A percentile compares a stretch with the other conserved stretches of the same genome.
These are phyloP conservation scores for Auricularia sp. DNA, from an alignment of 768 basidiomycete genomes.

Conservation along the genomic window DNA sequence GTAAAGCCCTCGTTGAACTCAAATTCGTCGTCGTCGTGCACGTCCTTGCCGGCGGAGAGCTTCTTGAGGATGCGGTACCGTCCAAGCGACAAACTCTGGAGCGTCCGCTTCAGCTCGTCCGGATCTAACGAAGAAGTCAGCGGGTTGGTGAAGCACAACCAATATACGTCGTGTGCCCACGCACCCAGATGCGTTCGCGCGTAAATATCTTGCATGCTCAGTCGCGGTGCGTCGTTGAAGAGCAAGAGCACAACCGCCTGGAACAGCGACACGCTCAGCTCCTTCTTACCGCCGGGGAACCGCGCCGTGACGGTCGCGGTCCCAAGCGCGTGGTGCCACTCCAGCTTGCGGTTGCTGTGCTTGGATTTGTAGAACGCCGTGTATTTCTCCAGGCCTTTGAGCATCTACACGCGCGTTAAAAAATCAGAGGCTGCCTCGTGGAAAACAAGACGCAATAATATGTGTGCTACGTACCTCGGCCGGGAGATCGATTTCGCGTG, in stretches of 20 bases:
- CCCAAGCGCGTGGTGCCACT: slow-evolving; percentile 83
- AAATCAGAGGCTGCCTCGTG: background rate
- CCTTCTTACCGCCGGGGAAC: slow-evolving; percentile 66
- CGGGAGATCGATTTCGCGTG: slow-evolving; percentile 41
- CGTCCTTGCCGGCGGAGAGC: slow-evolving; percentile 65
- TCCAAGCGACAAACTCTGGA: slow-evolving; percentile 89
- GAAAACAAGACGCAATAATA: slow-evolving; percentile 1
- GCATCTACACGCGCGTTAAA: slow-evolving; percentile 46
- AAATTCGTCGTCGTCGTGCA: slow-evolving; percentile 69
- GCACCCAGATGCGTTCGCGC: slow-evolving; percentile 63
- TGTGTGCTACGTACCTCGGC: slow-evolving; percentile 30
- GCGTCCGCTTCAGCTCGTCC: slow-evolving; percentile 63
- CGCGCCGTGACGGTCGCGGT: slow-evolving; percentile 64
- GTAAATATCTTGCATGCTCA: slow-evolving; percentile 59
- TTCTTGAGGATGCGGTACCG: slow-evolving; percentile 85
- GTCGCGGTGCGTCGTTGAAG: slow-evolving; percentile 61
- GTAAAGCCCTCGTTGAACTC: slow-evolving; percentile 74
- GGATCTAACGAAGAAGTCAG: slow-evolving; percentile 39
- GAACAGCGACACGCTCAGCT: slow-evolving; percentile 83
- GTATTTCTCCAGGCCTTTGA: slow-evolving; percentile 54
- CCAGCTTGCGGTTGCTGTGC: slow-evolving; percentile 65
- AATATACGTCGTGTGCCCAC: slow-evolving; percentile 16
- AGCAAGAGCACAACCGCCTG: slow-evolving; percentile 80
- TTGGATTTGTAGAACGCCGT: slow-evolving; percentile 63
- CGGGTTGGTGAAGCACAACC: background rate